Percentiles rank a stretch among this genome's conserved stretches.
These are phyloP conservation scores for Onygenales sp. DNA, from an alignment of 2,329 filamentous ascomycete genomes.

Conservation along the genomic window DNA sequence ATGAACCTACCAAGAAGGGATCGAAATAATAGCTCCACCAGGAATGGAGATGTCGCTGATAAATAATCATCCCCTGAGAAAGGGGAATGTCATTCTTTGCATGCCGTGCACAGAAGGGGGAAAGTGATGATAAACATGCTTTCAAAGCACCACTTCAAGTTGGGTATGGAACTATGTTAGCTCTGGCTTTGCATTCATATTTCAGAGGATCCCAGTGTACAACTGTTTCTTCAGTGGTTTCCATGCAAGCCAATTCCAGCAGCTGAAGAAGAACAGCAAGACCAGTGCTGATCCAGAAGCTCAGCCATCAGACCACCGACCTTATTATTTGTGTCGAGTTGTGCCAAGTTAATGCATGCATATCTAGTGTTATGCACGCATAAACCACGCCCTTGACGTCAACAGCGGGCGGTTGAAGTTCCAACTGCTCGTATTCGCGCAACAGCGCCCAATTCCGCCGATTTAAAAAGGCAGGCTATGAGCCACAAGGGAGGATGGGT, in stretches of 20 bases:
- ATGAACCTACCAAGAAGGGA: too few species aligned
- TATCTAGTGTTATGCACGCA: too few species aligned
- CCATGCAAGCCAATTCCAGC: constrained; percentile 6
- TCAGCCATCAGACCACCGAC: not conserved
- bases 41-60: too few species aligned
- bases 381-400: too few species aligned
- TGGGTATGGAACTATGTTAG: not conserved
- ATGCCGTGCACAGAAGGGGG: not conserved
- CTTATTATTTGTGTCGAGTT: too few species aligned
- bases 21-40: too few species aligned
- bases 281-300: constrained; percentile 2
- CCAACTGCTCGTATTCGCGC: too few species aligned
- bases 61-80: not conserved
- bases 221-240: constrained; percentile 3
- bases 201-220: not conserved
- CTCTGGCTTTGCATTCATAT: not conserved
- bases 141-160: not conserved
- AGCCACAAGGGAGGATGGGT: too few species aligned
- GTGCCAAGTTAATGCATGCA: too few species aligned
- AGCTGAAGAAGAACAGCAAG: constrained; percentile 1
- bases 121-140: not conserved
- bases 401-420: too few species aligned
- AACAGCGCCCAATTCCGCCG: too few species aligned
- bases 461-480: too few species aligned
- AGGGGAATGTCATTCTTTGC: not conserved